Base-by-base conservation (phyloP, 495 filamentous ascomycete genomes). In the Recurvomyces mirabilis region DNA sequence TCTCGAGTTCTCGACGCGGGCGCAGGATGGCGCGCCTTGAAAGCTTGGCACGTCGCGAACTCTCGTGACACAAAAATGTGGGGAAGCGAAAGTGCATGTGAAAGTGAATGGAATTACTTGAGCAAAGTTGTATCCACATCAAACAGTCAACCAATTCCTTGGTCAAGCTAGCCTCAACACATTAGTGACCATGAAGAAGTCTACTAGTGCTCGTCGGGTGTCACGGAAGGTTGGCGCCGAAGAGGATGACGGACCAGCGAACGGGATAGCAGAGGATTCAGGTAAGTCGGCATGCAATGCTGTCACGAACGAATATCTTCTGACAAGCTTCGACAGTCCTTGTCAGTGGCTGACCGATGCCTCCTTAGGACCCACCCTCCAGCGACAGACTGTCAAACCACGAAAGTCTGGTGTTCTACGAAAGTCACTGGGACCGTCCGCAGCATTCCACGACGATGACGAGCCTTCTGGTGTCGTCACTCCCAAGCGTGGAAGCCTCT, bases 381-480 rank as follows among this genome's bases (percentile, higher is more conserved):
- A 42, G 34, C 51, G 51, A 21, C 38, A 47, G 7, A 19, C 11
- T 38, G 60, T 60, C 6, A 84, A 84, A 58, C 68, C 75, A 43
- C 81, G 79, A 47, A 53, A 53, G 31, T 75, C 74, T 20, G 72
- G 77, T 17, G 78, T 81, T 20, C 65, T 81, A 10, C 74, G 75
- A 11, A 65, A 93, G 22, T 91, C 87, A 0, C 93, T 94, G 55
- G 81, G 77, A 3, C 68, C 75, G 0, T 68, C 73, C 19, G 38
- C 38, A 9, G 23, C 4, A 37, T 73, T 65, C 11, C 38, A 22
- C 3, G 53, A 58, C 22, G 70, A 69, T 15, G 73, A 73, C 0
- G 68, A 73, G 24, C 2, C 36, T 1, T 19, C 26, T 1, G 40
- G 46, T 9, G 65, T 78, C 0, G 73, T 81, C 40, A 70, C 75